A percentile compares a stretch with the other conserved stretches of the same genome.
phyloP scores from a whole-genome alignment of 306 rosid genomes.

The Abrus pulchellus region DNA sequence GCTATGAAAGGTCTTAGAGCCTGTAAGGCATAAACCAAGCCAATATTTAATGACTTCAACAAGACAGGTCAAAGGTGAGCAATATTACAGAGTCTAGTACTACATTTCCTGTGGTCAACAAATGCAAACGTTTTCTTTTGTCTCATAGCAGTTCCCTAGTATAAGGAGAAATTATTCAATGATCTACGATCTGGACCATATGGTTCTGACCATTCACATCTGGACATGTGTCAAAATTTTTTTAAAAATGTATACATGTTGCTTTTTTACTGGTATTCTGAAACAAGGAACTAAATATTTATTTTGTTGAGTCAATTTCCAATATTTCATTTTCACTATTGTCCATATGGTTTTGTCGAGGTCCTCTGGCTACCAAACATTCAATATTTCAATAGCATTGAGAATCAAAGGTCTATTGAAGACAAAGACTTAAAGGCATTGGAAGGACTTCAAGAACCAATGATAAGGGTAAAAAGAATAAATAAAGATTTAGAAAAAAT shows the following conservation, averaged over 20 bases:
- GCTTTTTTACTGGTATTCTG: too few relatives aligned
- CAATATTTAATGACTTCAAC: conserved; percentile 22
- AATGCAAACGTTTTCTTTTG: conserved; percentile 1
- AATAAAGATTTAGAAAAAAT: too few relatives aligned
- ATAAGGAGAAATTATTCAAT: too few relatives aligned
- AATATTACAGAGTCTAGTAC: conserved; percentile 14
- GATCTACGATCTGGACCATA: too few relatives aligned
- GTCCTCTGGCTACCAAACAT: neutral
- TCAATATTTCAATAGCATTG: conserved; percentile 7
- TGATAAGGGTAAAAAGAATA: too few relatives aligned
- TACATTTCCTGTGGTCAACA: conserved; percentile 20
- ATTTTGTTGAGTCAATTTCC: conserved; percentile 4
- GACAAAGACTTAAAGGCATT: too few relatives aligned
- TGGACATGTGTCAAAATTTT: too few relatives aligned
- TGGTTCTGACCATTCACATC: too few relatives aligned
- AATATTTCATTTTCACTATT: neutral
- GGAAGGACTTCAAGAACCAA: too few relatives aligned
- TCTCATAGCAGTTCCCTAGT: neutral
- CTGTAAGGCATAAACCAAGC: conserved; percentile 57
- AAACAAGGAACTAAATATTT: neutral
- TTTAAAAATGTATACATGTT: too few relatives aligned
- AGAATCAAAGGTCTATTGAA: neutral
- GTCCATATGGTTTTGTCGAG: neutral
- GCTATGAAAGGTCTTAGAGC: conserved; percentile 85
- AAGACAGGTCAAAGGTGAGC: conserved; percentile 19